Conservation (phyloP, 73 alveolate species). For the Diophrys sp. region DNA sequence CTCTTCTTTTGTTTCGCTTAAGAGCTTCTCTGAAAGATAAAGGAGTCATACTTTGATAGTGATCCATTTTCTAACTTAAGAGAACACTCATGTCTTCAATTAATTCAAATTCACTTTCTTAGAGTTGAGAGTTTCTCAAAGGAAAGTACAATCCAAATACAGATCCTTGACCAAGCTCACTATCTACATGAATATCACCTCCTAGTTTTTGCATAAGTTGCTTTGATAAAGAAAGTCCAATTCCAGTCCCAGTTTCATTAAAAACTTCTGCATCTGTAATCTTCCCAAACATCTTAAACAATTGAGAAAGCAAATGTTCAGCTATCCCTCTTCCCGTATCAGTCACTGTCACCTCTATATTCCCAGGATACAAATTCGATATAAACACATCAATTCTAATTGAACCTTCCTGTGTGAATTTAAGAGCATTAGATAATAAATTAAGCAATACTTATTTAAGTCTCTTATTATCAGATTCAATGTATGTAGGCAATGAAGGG, state of each 20-base stretch:
- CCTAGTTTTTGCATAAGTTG: background rate
- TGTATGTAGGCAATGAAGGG: too few relatives aligned
- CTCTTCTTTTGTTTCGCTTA: too few relatives aligned
- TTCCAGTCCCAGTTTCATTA: background rate
- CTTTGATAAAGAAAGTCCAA: background rate
- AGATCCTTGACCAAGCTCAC: background rate
- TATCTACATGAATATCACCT: background rate
- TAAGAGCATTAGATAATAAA: background rate
- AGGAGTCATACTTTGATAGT: too few relatives aligned
- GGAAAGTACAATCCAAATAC: background rate
- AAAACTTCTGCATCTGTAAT: background rate
- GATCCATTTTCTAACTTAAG: too few relatives aligned
- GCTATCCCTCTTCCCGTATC: background rate
- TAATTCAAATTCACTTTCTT: too few relatives aligned
- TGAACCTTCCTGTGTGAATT: slow-evolving; percentile 3
- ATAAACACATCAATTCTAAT: background rate
- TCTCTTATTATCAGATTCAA: slow-evolving; percentile 1
- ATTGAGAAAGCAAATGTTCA: background rate
- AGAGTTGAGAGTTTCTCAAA: too few relatives aligned
- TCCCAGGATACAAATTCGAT: background rate
- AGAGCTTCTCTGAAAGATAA: too few relatives aligned
- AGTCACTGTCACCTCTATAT: background rate
- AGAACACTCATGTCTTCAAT: too few relatives aligned
- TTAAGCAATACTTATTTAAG: background rate
- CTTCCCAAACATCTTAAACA: background rate